Conservation (phyloP, 768 basidiomycete species). For the Suillus spraguei region DNA sequence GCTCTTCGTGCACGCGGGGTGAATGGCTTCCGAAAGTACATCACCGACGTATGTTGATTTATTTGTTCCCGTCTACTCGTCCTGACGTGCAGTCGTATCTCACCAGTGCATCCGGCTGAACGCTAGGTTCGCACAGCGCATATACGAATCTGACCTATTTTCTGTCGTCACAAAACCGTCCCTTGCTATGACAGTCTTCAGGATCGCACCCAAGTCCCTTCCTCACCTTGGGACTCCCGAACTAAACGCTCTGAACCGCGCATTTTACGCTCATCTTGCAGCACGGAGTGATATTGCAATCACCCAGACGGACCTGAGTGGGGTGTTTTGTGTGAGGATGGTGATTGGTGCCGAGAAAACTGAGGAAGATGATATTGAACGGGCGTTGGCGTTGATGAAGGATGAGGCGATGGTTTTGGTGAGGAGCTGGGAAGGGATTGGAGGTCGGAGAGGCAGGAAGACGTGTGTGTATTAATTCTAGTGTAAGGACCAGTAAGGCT, state of each 20-base stretch:
- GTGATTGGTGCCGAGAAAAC: constrained; percentile 77
- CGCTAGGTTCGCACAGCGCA: constrained; percentile 55
- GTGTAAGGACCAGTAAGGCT: no score
- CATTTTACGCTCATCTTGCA: constrained; percentile 61
- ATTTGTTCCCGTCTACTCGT: background rate
- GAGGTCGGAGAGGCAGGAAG: background rate
- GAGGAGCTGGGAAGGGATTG: background rate
- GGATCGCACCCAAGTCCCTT: constrained; percentile 46
- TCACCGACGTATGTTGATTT: constrained; percentile 54
- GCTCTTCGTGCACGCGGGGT: constrained; percentile 82
- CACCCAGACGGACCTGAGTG: constrained; percentile 79
- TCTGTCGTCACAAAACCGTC: constrained; percentile 70
- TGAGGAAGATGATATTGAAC: constrained; percentile 58
- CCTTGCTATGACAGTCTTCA: constrained; percentile 77
- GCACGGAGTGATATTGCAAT: constrained; percentile 66
- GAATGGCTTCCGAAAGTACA: constrained; percentile 77
- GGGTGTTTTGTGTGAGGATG: constrained; percentile 73
- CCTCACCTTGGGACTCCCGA: constrained; percentile 33
- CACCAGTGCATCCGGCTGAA: constrained; percentile 65
- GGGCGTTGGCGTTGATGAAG: constrained; percentile 45
- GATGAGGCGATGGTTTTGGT: background rate
- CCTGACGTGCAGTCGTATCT: background rate
- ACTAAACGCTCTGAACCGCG: constrained; percentile 68
- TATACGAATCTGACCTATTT: constrained; percentile 55
- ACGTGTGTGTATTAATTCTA: no score